Evolutionary conservation across 305 asterid genomes (phyloP), one percentile per base, ranked within the genome.

Genomic region (Ruellia speciosa): DNA sequence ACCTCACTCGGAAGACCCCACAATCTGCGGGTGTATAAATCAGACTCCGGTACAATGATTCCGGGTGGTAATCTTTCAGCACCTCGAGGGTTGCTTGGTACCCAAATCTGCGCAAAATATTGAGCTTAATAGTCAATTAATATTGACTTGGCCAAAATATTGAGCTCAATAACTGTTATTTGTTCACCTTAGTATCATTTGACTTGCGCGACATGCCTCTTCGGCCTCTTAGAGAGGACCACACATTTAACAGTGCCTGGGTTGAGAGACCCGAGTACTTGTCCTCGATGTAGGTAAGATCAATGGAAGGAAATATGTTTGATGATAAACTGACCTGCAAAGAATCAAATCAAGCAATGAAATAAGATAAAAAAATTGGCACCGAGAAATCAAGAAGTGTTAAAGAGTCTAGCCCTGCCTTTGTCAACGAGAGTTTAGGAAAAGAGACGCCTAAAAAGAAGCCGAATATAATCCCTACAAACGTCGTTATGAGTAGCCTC

Each of bases 1-100:
- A 83, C 87, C 87, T 80, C 85, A 34, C 71, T 74, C 17, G 92
- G 92, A 58, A 52, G 60, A 39, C 87, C 90, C 81, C 80, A 80
- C 37, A 83, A 66, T 67, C 92, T 78, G 53, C 83, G 85, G 48
- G 62, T 60, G 59, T 83, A 80, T 19, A 83, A 59, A 71, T 80
- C 87, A 65, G 85, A 78, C 56, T 80, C 87, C 7, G 73, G 39
- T 28, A 66, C 54, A 50, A 80, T 31, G 35, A 83, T 67, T 33
- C 85, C 83, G 7, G 85, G 85, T 6, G 92, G 85, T 60, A 83
- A 74, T 53, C 75, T 78, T 76, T 80, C 85, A 33, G 87, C 72
- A 2, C 87, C 92, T 74, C 73, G 71, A 62, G 90, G 90, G 59
- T 83, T 83, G 60, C 70, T 68, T 8, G 83, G 72, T 59, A 60